Percentiles rank a stretch among this genome's conserved stretches.
These are phyloP conservation scores for Macrophomina phaseolina DNA, from an alignment of 2,329 filamentous ascomycete genomes.

Conservation along the genomic window DNA sequence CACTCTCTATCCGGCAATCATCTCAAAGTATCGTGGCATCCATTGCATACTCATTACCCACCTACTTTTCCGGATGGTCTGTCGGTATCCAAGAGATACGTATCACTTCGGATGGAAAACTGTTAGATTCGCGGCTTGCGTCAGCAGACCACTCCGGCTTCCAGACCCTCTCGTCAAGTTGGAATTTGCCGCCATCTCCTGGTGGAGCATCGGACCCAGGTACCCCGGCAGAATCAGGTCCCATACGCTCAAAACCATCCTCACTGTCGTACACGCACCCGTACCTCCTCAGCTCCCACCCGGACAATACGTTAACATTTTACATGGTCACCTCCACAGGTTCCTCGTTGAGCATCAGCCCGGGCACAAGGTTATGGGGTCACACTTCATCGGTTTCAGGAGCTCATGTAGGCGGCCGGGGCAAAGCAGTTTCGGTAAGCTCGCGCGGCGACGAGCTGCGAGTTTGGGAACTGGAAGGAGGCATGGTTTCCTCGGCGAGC, in stretches of 20 bases:
- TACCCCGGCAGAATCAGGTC: conserved; percentile 29
- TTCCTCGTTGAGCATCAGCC: conserved; percentile 69
- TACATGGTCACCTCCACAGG: conserved; percentile 79
- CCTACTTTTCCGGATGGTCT: conserved; percentile 80
- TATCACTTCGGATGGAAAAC: conserved; percentile 58
- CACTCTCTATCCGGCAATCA: conserved; percentile 78
- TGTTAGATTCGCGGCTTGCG: conserved; percentile 57
- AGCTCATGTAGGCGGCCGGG: conserved; percentile 81
- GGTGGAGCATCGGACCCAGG: neutral
- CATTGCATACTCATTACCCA: conserved; percentile 83
- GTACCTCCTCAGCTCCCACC: conserved; percentile 81
- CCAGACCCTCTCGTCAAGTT: conserved; percentile 43
- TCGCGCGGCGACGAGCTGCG: conserved; percentile 70
- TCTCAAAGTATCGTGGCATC: conserved; percentile 73
- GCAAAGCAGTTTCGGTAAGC: conserved; percentile 90
- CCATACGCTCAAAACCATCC: conserved; percentile 49
- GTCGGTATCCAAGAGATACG: conserved; percentile 90
- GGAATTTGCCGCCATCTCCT: conserved; percentile 30
- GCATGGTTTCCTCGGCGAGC: conserved; percentile 56
- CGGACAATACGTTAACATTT: conserved; percentile 85
- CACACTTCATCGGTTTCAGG: conserved; percentile 89
- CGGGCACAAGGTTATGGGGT: conserved; percentile 81
- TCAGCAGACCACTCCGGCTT: conserved; percentile 58
- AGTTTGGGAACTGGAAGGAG: conserved; percentile 87
- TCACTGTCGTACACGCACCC: conserved; percentile 70